Evolutionary conservation across 2,329 filamentous ascomycete genomes (phyloP), one percentile per base, ranked within the genome.

Genomic region (Teratosphaeriaceae sp.): DNA sequence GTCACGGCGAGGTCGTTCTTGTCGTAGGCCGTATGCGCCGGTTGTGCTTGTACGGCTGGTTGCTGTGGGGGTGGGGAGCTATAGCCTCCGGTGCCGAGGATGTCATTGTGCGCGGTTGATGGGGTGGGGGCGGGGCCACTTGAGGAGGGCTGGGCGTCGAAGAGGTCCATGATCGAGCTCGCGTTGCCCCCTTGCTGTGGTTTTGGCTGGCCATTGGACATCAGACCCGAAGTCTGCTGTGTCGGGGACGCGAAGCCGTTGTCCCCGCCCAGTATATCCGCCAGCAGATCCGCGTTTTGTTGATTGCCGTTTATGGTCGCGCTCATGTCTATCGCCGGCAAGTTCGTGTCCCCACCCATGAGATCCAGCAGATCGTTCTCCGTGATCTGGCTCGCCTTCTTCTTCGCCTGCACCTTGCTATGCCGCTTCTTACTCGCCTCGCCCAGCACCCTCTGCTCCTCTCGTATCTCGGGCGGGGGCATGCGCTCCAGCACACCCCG

Each of bases 381-480:
- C 6, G 86, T 85, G 30, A 86, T 85, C 67, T 94, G 92, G 49
- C 82, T 75, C 21, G 81, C 76, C 58, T 79, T 79, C 66, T 84
- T 89, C 45, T 88, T 80, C 60, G 85, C 87, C n/a, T 76, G 62
- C 46, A 79, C 75, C 38, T 78, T 67, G 42, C 66, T 65, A 35
- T 59, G 52, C 37, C 69, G 63, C 55, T 70, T 70, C 52, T 65
- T 63, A 46, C 79, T 73, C 1, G 88, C 82, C 57, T 90, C 85
- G 34, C 89, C 89, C 15, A 98, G 73, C 2, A 96, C 89, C 47
- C 90, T 78, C 42, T 92, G 90, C 63, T 94, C 88, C 63, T 98
- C 92, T 53, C 90, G 88, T 59, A 98, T 97, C 64, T 97, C 90
- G 7, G 92, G 92, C 1, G 92, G 80, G 6, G 92, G 92, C 94